These are phyloP conservation scores for Pascua guehoae DNA, from an alignment of 1,284 basidiomycete species.

Conservation along the genomic window DNA sequence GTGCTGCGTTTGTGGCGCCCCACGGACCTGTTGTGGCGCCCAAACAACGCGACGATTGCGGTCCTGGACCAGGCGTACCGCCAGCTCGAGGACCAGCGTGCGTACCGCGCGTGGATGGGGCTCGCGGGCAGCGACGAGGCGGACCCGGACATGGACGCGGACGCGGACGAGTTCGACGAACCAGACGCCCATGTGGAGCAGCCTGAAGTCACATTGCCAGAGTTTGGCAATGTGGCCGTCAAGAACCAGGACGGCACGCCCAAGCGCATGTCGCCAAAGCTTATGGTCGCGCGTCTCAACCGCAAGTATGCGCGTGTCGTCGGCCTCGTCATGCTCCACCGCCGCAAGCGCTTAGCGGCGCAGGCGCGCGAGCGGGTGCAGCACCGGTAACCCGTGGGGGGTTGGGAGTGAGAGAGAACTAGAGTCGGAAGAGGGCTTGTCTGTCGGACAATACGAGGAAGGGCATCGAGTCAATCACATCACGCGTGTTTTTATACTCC, in stretches of 20 bases:
- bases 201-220: slow-evolving; percentile 15
- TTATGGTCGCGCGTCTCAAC: slow-evolving; percentile 35
- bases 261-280: slow-evolving; percentile 23
- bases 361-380: neutral
- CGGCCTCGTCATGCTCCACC: slow-evolving; percentile 36
- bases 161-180: slow-evolving; percentile 31
- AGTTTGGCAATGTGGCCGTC: slow-evolving; percentile 24
- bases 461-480: too few species aligned
- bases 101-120: slow-evolving; percentile 22
- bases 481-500: neutral
- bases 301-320: slow-evolving; percentile 36
- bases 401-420: too few species aligned
- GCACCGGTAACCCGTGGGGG: too few species aligned
- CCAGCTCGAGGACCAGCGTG: slow-evolving; percentile 31
- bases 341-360: slow-evolving; percentile 21
- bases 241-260: slow-evolving; percentile 26
- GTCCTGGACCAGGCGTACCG: slow-evolving; percentile 35
- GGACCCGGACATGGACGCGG: slow-evolving; percentile 18
- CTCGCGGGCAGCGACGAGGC: slow-evolving; percentile 21
- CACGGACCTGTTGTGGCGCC: slow-evolving; percentile 40
- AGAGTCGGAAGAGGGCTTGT: too few species aligned
- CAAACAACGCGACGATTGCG: slow-evolving; percentile 26
- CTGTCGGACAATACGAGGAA: too few species aligned
- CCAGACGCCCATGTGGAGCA: slow-evolving; percentile 20
- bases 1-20: slow-evolving; percentile 38